Conservation (phyloP, 257 asterid genomes). For the Capsicum chinense region DNA sequence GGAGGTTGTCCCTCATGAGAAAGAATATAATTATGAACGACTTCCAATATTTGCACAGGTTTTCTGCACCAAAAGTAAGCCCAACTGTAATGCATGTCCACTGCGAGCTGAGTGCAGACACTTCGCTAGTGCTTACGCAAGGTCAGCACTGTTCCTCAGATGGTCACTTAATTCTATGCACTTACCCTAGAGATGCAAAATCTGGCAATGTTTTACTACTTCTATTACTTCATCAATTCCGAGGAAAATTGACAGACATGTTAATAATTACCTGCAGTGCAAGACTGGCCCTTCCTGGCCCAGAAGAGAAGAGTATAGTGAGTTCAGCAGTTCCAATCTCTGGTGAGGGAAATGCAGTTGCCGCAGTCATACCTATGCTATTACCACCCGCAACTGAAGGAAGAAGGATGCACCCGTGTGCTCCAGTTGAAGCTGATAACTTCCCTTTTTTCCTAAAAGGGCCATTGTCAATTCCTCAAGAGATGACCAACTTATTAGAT, state of each 20-base stretch:
- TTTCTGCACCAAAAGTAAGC: slow-evolving; percentile 94
- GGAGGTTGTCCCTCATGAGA: slow-evolving; percentile 19
- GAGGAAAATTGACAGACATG: not conserved
- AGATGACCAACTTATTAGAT: slow-evolving; percentile 41
- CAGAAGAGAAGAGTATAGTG: slow-evolving; percentile 34
- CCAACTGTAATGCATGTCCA: slow-evolving; percentile 97
- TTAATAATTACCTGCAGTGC: slow-evolving; percentile 64
- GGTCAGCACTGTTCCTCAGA: slow-evolving; percentile 48
- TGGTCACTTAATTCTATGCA: not conserved
- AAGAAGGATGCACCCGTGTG: slow-evolving; percentile 40
- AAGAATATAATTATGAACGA: slow-evolving; percentile 18
- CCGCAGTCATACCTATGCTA: slow-evolving; percentile 19
- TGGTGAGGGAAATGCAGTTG: slow-evolving; percentile 28
- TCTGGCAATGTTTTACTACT: not conserved
- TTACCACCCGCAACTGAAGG: slow-evolving; percentile 70
- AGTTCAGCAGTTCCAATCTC: slow-evolving; percentile 28
- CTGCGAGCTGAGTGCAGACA: slow-evolving; percentile 94
- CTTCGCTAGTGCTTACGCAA: slow-evolving; percentile 96
- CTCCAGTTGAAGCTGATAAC: slow-evolving; percentile 41
- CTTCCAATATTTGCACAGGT: slow-evolving; percentile 58
- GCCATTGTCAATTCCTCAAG: slow-evolving; percentile 57
- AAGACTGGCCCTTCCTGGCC: slow-evolving; percentile 69
- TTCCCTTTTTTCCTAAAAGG: slow-evolving; percentile 37
- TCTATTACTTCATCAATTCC: not conserved
- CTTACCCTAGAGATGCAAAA: slow-evolving; percentile 7